phyloP scores from a whole-genome alignment of 768 basidiomycete genomes.

The Macrolepiota dolichaula region DNA sequence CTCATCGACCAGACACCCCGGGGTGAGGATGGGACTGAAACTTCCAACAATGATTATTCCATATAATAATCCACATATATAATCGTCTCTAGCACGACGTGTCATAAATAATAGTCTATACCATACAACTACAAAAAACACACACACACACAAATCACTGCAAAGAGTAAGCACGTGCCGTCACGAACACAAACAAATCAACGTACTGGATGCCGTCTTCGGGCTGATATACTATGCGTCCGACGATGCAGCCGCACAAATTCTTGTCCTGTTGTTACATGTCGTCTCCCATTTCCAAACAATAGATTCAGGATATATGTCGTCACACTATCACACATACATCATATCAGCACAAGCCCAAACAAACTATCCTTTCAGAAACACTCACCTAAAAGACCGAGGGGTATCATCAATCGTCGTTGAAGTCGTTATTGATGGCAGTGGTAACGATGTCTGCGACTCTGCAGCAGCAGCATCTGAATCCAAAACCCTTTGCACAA shows the following conservation, averaged over 20 bases:
- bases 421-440: not conserved
- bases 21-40: no score
- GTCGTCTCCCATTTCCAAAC: not conserved
- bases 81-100: no score
- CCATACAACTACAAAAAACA: not conserved
- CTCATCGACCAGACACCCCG: no score
- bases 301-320: not conserved
- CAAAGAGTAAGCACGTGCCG: not conserved
- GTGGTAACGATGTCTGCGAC: not conserved
- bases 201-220: slow-evolving; percentile 17
- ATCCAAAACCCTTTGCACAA: not conserved
- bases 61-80: no score
- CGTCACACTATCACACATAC: not conserved
- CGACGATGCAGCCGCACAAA: slow-evolving; percentile 8
- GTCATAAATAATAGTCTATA: slow-evolving; percentile 1
- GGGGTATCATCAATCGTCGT: not conserved
- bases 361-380: not conserved
- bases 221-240: slow-evolving; percentile 11
- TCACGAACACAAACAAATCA: no score
- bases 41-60: no score
- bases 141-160: no score
- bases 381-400: not conserved
- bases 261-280: not conserved
- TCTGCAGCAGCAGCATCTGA: no score
- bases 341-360: not conserved